These are phyloP conservation scores for Coccomyxa subellipsoidea DNA, from an alignment of 163 green algal species.

Conservation along the genomic window DNA sequence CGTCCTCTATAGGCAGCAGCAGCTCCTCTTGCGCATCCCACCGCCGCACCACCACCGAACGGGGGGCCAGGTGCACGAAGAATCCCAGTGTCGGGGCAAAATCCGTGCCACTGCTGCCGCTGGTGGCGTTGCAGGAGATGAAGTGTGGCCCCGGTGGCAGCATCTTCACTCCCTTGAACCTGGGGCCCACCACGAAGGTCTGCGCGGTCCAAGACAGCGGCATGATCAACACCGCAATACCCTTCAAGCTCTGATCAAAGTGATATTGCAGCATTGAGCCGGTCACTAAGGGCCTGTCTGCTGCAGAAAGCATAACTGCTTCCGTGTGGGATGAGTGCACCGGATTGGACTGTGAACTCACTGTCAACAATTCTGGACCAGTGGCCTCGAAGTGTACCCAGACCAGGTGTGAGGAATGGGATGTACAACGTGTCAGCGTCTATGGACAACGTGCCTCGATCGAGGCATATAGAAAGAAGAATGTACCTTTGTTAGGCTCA, in stretches of 20 bases:
- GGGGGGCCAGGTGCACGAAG: conserved; percentile 37
- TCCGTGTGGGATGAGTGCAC: not conserved
- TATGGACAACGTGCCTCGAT: too few species aligned
- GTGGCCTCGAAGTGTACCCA: too few species aligned
- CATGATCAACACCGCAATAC: too few species aligned
- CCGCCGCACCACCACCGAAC: conserved; percentile 52
- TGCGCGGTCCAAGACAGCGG: conserved; percentile 22
- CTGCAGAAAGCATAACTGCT: not conserved
- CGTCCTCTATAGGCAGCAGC: conserved; percentile 23
- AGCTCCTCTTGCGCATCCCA: conserved; percentile 58
- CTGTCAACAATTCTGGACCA: not conserved
- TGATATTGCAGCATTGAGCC: not conserved
- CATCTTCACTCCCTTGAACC: conserved; percentile 92
- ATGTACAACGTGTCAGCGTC: too few species aligned
- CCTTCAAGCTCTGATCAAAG: not conserved
- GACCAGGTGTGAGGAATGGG: too few species aligned
- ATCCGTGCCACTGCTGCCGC: conserved; percentile 9
- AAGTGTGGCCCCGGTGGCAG: conserved; percentile 78
- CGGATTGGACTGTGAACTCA: not conserved
- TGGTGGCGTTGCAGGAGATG: conserved; percentile 55
- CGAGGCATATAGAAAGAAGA: too few species aligned
- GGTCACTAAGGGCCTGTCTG: not conserved
- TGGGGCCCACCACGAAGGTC: conserved; percentile 70
- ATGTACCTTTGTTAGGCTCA: too few species aligned
- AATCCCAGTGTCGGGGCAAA: conserved; percentile 46